phyloP scores from a whole-genome alignment of 371 early-diverging fungal genomes.

The Smittium culicis region DNA sequence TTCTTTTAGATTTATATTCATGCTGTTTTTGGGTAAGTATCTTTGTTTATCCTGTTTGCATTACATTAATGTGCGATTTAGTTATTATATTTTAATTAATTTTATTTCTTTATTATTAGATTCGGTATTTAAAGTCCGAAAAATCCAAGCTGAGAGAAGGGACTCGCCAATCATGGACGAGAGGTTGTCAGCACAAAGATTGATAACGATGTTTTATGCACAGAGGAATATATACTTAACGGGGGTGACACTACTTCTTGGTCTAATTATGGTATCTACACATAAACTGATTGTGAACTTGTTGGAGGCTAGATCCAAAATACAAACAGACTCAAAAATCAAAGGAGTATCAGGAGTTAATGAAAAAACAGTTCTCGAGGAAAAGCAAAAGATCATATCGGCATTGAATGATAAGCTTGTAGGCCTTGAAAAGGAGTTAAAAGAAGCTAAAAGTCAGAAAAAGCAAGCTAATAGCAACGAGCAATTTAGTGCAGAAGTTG shows the following conservation, averaged over 20 bases:
- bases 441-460: background rate
- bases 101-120: slow-evolving; percentile 31
- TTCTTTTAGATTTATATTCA: slow-evolving; percentile 5
- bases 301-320: slow-evolving; percentile 4
- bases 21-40: slow-evolving; percentile 4
- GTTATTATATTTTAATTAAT: too few relatives aligned
- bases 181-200: slow-evolving; percentile 43
- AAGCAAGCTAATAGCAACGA: background rate
- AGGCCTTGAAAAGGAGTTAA: background rate
- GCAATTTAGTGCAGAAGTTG: background rate
- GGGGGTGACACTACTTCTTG: slow-evolving; percentile 75
- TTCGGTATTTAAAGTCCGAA: slow-evolving; percentile 50
- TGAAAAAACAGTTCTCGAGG: background rate
- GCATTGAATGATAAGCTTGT: background rate
- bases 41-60: background rate
- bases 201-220: slow-evolving; percentile 65
- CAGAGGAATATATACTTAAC: slow-evolving; percentile 84
- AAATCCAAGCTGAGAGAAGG: slow-evolving; percentile 36
- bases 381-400: background rate
- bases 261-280: slow-evolving; percentile 30
- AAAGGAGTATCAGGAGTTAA: background rate
- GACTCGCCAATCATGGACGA: slow-evolving; percentile 26
- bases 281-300: slow-evolving; percentile 3
- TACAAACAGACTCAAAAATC: background rate
- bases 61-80: background rate